These are phyloP conservation scores for Podospora conica DNA, from an alignment of 495 filamentous ascomycete species.

Conservation along the genomic window DNA sequence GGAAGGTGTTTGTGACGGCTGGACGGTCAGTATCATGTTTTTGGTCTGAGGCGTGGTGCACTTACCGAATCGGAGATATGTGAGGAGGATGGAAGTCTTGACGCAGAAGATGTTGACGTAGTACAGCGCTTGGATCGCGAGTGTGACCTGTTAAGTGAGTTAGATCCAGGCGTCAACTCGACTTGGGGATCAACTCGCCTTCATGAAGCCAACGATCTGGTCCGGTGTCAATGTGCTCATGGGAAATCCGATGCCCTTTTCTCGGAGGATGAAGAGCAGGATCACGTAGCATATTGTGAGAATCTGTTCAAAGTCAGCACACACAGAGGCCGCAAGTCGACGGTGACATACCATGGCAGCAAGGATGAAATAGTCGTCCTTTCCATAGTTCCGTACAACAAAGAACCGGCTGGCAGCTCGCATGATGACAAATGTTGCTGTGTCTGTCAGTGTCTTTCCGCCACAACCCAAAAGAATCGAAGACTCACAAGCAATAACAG, in stretches of 20 bases:
- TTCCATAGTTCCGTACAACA: conserved; percentile 24
- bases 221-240: conserved; percentile 20
- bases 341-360: conserved; percentile 17
- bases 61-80: conserved; percentile 45
- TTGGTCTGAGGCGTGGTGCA: background rate
- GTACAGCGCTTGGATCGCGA: conserved; percentile 42
- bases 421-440: conserved; percentile 25
- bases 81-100: conserved; percentile 44
- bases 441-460: background rate
- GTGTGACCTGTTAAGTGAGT: conserved; percentile 11
- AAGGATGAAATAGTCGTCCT: conserved; percentile 34
- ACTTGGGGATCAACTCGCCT: conserved; percentile 18
- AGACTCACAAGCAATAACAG: conserved; percentile 12
- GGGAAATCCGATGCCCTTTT: conserved; percentile 29
- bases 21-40: background rate
- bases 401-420: conserved; percentile 26
- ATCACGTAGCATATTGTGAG: conserved; percentile 31
- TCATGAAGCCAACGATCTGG: conserved; percentile 31
- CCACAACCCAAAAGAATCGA: background rate
- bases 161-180: background rate
- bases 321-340: background rate
- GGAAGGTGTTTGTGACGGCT: conserved; percentile 29
- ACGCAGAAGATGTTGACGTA: conserved; percentile 34
- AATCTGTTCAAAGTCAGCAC: conserved; percentile 16
- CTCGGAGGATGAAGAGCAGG: conserved; percentile 24